Percentiles rank a stretch among this genome's conserved stretches.
Conservation (phyloP, 2,329 filamentous ascomycete genomes). For the Fusarium penzigii region DNA sequence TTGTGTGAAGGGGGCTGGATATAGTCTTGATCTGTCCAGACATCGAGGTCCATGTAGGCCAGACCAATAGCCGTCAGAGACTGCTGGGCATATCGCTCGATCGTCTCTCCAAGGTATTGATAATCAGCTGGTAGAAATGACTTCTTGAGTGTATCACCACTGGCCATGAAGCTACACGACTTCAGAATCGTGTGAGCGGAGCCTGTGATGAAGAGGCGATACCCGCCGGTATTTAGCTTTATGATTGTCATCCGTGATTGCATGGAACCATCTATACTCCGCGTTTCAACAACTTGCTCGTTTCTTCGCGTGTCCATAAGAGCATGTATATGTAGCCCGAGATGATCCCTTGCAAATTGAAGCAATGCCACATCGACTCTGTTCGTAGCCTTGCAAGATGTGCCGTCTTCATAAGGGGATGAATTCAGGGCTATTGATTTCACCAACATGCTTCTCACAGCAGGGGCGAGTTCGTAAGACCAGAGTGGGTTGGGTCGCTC, state of each 20-base stretch:
- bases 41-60: conserved; percentile 68
- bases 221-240: conserved; percentile 40
- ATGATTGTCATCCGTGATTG: conserved; percentile 58
- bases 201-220: conserved; percentile 56
- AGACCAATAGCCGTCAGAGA: conserved; percentile 76
- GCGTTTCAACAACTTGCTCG: conserved; percentile 45
- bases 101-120: conserved; percentile 51
- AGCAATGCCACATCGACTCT: conserved; percentile 45
- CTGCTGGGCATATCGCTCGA: conserved; percentile 58
- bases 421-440: conserved; percentile 56
- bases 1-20: too few species aligned
- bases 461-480: conserved; percentile 12
- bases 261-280: conserved; percentile 53
- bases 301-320: conserved; percentile 46
- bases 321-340: conserved; percentile 49
- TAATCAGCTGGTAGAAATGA: conserved; percentile 56
- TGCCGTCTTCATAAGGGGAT: conserved; percentile 58
- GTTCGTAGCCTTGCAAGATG: too few species aligned
- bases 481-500: conserved; percentile 1
- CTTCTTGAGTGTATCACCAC: conserved; percentile 29
- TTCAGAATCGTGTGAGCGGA: conserved; percentile 56
- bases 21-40: conserved; percentile 61
- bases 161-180: conserved; percentile 48
- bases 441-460: conserved; percentile 37
- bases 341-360: conserved; percentile 47